phyloP scores from a whole-genome alignment of 257 asterid genomes.

The Fraxinus quadrangulata region DNA sequence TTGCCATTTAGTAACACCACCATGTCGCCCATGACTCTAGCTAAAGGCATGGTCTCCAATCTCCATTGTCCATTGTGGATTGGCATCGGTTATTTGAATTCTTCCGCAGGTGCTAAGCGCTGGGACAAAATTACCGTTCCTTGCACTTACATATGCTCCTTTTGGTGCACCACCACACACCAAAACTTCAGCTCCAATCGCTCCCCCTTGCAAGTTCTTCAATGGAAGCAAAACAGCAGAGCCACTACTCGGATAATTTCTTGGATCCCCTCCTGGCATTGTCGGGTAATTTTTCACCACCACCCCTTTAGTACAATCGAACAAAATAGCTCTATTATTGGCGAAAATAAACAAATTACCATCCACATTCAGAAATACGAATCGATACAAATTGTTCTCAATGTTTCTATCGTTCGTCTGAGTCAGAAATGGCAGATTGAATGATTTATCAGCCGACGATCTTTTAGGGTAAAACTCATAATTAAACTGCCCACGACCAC shows the following conservation, averaged over 20 bases:
- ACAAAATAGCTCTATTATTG: slow-evolving; percentile 44
- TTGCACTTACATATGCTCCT: slow-evolving; percentile 32
- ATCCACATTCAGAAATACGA: slow-evolving; percentile 52
- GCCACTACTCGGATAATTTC: slow-evolving; percentile 55
- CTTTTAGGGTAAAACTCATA: slow-evolving; percentile 48
- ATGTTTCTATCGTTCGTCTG: slow-evolving; percentile 34
- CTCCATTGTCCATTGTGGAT: slow-evolving; percentile 40
- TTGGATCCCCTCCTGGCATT: slow-evolving; percentile 52
- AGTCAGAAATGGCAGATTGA: slow-evolving; percentile 34
- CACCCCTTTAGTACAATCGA: slow-evolving; percentile 26
- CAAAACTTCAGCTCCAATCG: slow-evolving; percentile 31
- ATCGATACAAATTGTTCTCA: slow-evolving; percentile 55
- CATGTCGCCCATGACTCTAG: slow-evolving; percentile 63
- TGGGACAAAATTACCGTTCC: slow-evolving; percentile 24
- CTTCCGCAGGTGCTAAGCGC: slow-evolving; percentile 51
- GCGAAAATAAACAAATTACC: slow-evolving; percentile 56
- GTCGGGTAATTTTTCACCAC: slow-evolving; percentile 43
- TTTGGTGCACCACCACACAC: slow-evolving; percentile 52
- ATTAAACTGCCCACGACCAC: slow-evolving; percentile 46
- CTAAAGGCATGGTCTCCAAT: slow-evolving; percentile 49
- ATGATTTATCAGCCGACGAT: not conserved
- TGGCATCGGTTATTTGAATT: slow-evolving; percentile 40
- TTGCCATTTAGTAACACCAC: slow-evolving; percentile 42
- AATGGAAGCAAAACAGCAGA: slow-evolving; percentile 58
- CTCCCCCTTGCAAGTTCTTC: slow-evolving; percentile 6